Conservation (phyloP, 306 rosid genomes). For the Citrullus colocynthis region DNA sequence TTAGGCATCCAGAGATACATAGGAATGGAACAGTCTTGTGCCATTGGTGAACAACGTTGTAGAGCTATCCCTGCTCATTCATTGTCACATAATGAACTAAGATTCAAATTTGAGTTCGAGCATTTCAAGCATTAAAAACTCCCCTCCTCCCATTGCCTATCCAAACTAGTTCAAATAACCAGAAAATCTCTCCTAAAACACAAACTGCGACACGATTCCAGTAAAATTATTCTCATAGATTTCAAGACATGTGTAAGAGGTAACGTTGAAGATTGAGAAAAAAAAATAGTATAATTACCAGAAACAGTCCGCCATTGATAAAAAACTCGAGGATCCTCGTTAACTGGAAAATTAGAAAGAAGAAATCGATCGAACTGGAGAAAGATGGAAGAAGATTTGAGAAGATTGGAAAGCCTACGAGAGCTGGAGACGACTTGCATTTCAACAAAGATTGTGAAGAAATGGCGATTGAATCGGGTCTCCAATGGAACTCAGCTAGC, state of each 20-base stretch:
- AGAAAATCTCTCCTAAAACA: not conserved
- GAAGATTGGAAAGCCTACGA: slow-evolving; percentile 36
- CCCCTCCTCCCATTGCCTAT: not conserved
- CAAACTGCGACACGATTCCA: not conserved
- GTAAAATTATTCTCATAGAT: not conserved
- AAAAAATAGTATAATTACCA: slow-evolving; percentile 13
- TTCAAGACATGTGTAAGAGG: not conserved
- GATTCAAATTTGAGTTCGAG: not conserved
- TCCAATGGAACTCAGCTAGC: slow-evolving; percentile 24
- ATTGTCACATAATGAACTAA: slow-evolving; percentile 4
- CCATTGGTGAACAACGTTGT: slow-evolving; percentile 9
- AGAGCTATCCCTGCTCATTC: slow-evolving; percentile 28
- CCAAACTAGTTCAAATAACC: not conserved
- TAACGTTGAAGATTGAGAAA: not conserved
- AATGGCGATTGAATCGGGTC: not conserved
- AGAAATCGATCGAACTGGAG: slow-evolving; percentile 24
- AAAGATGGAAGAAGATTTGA: slow-evolving; percentile 35
- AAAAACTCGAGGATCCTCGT: slow-evolving; percentile 15
- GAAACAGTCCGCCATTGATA: slow-evolving; percentile 26
- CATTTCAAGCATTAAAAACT: not conserved
- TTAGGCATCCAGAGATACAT: slow-evolving; percentile 18
- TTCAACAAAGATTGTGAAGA: slow-evolving; percentile 6
- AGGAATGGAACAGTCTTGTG: slow-evolving; percentile 15
- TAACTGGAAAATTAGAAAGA: slow-evolving; percentile 18
- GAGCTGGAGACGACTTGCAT: slow-evolving; percentile 55